Evolutionary conservation across 176 grass and related monocot genomes (phyloP).

Genomic region (Rhynchospora pubera): DNA sequence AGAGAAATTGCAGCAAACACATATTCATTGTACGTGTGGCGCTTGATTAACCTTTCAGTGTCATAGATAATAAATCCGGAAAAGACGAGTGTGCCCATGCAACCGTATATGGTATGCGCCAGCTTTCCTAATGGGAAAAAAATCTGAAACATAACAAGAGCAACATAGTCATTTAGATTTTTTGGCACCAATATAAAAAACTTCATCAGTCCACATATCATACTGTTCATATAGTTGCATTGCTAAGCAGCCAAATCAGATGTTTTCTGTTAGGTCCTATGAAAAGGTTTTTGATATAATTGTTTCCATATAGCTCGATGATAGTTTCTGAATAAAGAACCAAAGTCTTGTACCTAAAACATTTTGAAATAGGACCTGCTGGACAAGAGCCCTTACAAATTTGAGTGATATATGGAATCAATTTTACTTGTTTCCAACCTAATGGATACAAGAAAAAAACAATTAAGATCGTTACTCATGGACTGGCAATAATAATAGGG

Average conservation of each 20-base stretch:
- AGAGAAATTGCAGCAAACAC: slow-evolving; percentile 42
- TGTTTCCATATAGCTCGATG: not conserved
- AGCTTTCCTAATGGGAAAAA: slow-evolving; percentile 36
- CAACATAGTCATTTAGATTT: not conserved
- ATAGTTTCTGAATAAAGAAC: not conserved
- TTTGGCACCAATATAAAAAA: not conserved
- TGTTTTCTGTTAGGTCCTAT: not conserved
- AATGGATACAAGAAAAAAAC: too few relatives aligned
- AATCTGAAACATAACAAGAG: slow-evolving; percentile 22
- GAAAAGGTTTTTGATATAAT: not conserved
- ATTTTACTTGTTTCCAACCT: too few relatives aligned
- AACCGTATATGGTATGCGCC: slow-evolving; percentile 32
- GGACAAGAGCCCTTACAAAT: not conserved
- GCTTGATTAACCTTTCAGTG: slow-evolving; percentile 48
- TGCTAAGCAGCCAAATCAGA: not conserved
- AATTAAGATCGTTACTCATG: too few relatives aligned
- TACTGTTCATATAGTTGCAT: not conserved
- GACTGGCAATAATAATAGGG: too few relatives aligned
- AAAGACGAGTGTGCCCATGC: slow-evolving; percentile 37
- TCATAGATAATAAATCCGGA: slow-evolving; percentile 45
- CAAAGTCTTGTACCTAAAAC: not conserved
- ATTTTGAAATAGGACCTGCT: not conserved
- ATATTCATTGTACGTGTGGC: slow-evolving; percentile 50
- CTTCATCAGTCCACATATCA: not conserved
- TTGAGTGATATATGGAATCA: not conserved